Evolutionary conservation across 352 stramenopile genomes (phyloP), one percentile per base, ranked within the genome.

Genomic region (Phytophthora sp.): DNA sequence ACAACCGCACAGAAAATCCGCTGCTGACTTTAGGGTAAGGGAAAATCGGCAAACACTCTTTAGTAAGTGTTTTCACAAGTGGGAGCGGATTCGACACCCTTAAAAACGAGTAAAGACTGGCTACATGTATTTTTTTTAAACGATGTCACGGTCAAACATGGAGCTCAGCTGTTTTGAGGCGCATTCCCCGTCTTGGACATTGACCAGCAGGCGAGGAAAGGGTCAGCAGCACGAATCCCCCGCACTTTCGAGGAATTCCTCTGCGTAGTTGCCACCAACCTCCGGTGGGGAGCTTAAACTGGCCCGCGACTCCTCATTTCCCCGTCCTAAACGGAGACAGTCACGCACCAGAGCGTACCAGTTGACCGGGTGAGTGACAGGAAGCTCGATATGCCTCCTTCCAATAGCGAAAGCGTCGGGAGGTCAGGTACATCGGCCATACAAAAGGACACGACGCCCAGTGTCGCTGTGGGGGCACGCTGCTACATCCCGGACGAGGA

Each of bases 401-500:
- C 64, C 27, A 71, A 57, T 64, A 70, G 41, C 53, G 57, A 58
- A 42, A 57, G 44, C 11, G 33, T 63, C 46, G 44, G 29, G 39
- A 55, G 38, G 35, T 41, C 23, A 24, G 16, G 21, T 4, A 16
- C 21, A 52, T 33, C 56, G n/a, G 30, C 20, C 27, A 68, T 66
- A 41, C 23, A 27, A 12, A 64, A 66, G 50, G 41, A 73, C 26
- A 54, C 61, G 47, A 54, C 62, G 35, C 67, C 76, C 2, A 82
- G 71, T 45, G 65, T 91, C 18, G 74, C 79, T 5, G 73, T 87
- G 23, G 86, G 86, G 24, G 76, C 82, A 52, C 76, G 82, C 18
- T 94, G 86, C 66, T 94, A 91, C 71, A 82, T 93, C 57, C 79
- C 84, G 1, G 86, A 94, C 62, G 66, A 80, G 36, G 60, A 75